Conservation (phyloP, 2,329 filamentous ascomycete genomes). For the Xylariaceae sp. region DNA sequence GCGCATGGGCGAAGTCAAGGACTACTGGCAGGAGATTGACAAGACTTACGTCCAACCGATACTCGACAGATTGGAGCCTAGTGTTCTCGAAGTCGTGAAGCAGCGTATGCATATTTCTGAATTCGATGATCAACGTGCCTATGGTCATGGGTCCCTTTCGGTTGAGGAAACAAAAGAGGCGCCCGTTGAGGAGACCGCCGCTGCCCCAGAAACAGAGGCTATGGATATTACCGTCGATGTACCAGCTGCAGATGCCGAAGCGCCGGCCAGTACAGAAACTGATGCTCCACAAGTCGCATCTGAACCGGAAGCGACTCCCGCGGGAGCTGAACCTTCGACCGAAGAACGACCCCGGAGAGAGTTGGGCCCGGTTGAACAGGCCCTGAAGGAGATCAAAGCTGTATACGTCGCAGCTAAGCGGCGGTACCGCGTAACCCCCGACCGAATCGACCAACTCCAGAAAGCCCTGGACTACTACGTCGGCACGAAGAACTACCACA, state of each 20-base stretch:
- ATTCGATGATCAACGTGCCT: constrained; percentile 15
- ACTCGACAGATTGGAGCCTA: constrained; percentile 56
- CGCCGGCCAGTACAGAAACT: constrained; percentile 21
- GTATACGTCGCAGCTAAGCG: constrained; percentile 80
- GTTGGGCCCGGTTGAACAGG: constrained; percentile 53
- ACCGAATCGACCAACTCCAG: constrained; percentile 70
- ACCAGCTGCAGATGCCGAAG: constrained; percentile 12
- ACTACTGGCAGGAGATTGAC: constrained; percentile 80
- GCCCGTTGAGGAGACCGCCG: constrained; percentile 1
- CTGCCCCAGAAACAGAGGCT: constrained; percentile 8
- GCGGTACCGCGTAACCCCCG: constrained; percentile 70
- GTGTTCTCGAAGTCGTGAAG: constrained; percentile 57
- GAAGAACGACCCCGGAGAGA: constrained; percentile 34
- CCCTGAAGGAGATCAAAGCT: constrained; percentile 68
- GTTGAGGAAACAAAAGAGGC: constrained; percentile 4
- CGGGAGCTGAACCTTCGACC: constrained; percentile 10
- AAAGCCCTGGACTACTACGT: constrained; percentile 67
- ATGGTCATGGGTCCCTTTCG: constrained; percentile 1
- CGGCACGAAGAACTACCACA: constrained; percentile 90
- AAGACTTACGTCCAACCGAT: constrained; percentile 73
- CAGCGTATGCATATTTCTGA: constrained; percentile 49
- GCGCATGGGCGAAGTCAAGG: constrained; percentile 69
- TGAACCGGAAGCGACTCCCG: constrained; percentile 18
- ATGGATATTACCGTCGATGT: constrained; percentile 4
- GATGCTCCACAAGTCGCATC: constrained; percentile 22